Base-by-base conservation (phyloP, 768 basidiomycete genomes). In the Rubroboletus pulcherrimus region DNA sequence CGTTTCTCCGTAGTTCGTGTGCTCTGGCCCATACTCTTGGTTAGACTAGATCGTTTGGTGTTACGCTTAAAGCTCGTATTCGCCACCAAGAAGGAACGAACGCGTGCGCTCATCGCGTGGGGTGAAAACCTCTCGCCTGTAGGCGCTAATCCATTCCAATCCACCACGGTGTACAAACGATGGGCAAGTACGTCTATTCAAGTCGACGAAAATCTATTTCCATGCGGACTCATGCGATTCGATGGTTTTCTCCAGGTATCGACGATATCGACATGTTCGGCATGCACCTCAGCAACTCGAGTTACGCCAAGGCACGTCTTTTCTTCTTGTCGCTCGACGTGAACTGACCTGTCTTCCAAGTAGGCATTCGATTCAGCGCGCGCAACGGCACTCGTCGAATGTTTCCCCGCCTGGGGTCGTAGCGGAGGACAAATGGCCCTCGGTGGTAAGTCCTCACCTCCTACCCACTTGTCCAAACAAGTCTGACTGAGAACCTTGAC, bases 281-380 rank as follows among this genome's bases (percentile, higher is more conserved):
- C 83, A 88, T 64, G 66, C 90, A 93, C 64, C 75, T 92, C 55
- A 90, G 87, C 67, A 93, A 93, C 64, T 90, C 89, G 0, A 85
- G 82, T 50, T 93, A 92, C 58, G 81, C 87, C 5, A 91, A 89
- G 77, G 86, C 81, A 54, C 15, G 73, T 62, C 19, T 15, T 41
- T 19, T 29, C 15, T 29, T 29, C 17, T 19, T 11, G 6, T 33
- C 10, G 0, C 17, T 1, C 0, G 4, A 10, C 19, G 6, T 2
- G 2, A 47, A 2, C 24, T 54, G 9, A 55, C 35, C 19, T 1
- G 10, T 39, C 7, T 14, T 46, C 38, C 34, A 19, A 77, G 9
- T 19, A 65, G 78, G 73, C 74, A 8, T 65, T 83, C 5, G 81
- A 83, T 59, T 60, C 70, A 10, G 76, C 77, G 5, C 77, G 83